These are phyloP conservation scores for Quercus alba DNA, from an alignment of 306 rosid genomes.

Conservation along the genomic window DNA sequence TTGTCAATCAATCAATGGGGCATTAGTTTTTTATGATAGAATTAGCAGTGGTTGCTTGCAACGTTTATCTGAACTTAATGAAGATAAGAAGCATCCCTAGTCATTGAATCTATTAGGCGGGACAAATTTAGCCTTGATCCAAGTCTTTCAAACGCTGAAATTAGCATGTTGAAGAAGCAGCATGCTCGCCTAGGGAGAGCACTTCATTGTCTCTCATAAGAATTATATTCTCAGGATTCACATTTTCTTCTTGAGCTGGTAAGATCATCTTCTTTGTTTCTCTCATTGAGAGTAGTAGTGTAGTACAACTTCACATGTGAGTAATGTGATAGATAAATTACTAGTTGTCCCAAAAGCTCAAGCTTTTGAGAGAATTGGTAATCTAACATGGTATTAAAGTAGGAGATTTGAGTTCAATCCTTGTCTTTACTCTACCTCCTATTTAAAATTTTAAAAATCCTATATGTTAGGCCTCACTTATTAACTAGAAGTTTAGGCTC, in stretches of 20 bases:
- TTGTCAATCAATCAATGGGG: constrained; percentile 14
- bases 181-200: too few relatives aligned
- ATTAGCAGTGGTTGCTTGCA: constrained; percentile 22
- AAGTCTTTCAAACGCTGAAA: constrained; percentile 53
- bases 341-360: too few relatives aligned
- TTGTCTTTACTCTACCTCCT: too few relatives aligned
- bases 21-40: constrained; percentile 24
- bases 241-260: too few relatives aligned
- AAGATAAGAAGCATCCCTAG: constrained; percentile 53
- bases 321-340: neutral
- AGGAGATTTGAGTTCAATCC: too few relatives aligned
- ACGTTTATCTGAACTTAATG: constrained; percentile 27
- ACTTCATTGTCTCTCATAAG: too few relatives aligned
- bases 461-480: too few relatives aligned
- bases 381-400: too few relatives aligned
- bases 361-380: too few relatives aligned
- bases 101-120: constrained; percentile 75
- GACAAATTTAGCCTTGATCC: constrained; percentile 94
- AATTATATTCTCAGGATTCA: too few relatives aligned
- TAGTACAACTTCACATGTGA: neutral
- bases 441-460: too few relatives aligned
- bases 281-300: constrained; percentile 9
- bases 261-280: constrained; percentile 23
- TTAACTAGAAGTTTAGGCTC: too few relatives aligned
- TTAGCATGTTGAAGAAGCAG: constrained; percentile 80